Conservation (phyloP, 2,329 filamentous ascomycete genomes). For the Lojkania enalia region DNA sequence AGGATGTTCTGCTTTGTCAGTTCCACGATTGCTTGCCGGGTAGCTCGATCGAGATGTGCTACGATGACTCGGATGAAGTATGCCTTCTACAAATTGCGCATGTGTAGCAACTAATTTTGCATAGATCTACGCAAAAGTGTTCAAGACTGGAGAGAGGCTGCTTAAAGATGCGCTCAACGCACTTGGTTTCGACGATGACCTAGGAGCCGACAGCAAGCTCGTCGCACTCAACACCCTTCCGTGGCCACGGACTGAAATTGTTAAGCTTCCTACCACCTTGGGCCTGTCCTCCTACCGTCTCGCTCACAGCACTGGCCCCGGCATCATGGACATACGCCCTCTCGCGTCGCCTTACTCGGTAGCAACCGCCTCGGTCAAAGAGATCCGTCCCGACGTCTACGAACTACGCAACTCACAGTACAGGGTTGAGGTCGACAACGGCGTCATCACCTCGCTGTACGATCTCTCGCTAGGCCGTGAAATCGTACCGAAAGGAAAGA, state of each 20-base stretch:
- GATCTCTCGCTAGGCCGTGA: constrained; percentile 76
- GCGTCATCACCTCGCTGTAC: constrained; percentile 81
- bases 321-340: constrained; percentile 45
- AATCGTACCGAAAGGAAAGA: constrained; percentile 70
- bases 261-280: constrained; percentile 58
- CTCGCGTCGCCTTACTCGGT: constrained; percentile 30
- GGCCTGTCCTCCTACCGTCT: constrained; percentile 44
- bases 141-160: constrained; percentile 72
- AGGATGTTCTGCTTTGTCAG: constrained; percentile 85
- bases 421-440: constrained; percentile 70
- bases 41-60: constrained; percentile 96
- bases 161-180: constrained; percentile 69
- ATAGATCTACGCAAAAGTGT: constrained; percentile 77
- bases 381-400: constrained; percentile 65
- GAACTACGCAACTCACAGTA: constrained; percentile 79
- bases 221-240: constrained; percentile 82
- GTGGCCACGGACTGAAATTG: constrained; percentile 77
- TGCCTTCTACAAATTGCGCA: constrained; percentile 1
- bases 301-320: constrained; percentile 50
- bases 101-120: constrained; percentile 24
- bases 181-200: constrained; percentile 63
- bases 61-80: constrained; percentile 86
- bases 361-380: constrained; percentile 51
- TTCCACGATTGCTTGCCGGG: constrained; percentile 98
- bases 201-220: constrained; percentile 51